Conservation (phyloP, 2,329 filamentous ascomycete genomes). For the Acrodontium crateriforme region DNA sequence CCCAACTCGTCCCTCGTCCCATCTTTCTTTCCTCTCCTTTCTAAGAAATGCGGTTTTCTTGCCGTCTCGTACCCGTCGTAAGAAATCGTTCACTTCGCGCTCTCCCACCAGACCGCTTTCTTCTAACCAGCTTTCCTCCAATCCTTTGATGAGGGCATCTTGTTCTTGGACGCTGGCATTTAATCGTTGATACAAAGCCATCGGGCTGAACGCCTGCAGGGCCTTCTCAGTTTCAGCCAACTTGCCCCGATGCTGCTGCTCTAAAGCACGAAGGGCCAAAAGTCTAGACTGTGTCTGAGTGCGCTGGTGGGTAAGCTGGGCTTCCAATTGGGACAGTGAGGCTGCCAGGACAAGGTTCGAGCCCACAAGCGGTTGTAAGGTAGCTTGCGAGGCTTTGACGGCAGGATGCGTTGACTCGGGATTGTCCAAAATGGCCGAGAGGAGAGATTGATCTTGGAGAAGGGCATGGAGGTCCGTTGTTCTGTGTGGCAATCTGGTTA, state of each 20-base stretch:
- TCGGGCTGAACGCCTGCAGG: conserved; percentile 71
- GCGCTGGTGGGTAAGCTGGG: conserved; percentile 46
- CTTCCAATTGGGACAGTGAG: conserved; percentile 48
- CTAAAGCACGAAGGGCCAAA: conserved; percentile 68
- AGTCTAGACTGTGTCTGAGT: conserved; percentile 65
- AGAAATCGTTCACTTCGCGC: conserved; percentile 74
- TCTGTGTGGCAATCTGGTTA: conserved; percentile 10
- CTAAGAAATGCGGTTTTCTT: conserved; percentile 66
- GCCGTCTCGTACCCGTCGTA: conserved; percentile 66
- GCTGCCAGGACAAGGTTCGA: conserved; percentile 59
- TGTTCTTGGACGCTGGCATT: conserved; percentile 69
- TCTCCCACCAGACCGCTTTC: conserved; percentile 50
- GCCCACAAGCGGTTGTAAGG: conserved; percentile 49
- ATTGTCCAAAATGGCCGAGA: conserved; percentile 60
- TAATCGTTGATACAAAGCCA: conserved; percentile 71
- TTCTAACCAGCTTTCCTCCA: conserved; percentile 90
- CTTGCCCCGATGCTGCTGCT: conserved; percentile 83
- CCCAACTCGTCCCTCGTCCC: conserved; percentile 91
- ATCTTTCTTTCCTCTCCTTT: conserved; percentile 76
- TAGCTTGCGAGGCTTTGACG: conserved; percentile 48
- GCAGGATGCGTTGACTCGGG: conserved; percentile 58
- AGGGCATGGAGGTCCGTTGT: conserved; percentile 64
- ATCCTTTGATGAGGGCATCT: conserved; percentile 60
- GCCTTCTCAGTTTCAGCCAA: conserved; percentile 80
- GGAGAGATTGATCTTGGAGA: conserved; percentile 49